These are phyloP conservation scores for Mycena belliarum DNA, from an alignment of 768 basidiomycete genomes.

Conservation along the genomic window DNA sequence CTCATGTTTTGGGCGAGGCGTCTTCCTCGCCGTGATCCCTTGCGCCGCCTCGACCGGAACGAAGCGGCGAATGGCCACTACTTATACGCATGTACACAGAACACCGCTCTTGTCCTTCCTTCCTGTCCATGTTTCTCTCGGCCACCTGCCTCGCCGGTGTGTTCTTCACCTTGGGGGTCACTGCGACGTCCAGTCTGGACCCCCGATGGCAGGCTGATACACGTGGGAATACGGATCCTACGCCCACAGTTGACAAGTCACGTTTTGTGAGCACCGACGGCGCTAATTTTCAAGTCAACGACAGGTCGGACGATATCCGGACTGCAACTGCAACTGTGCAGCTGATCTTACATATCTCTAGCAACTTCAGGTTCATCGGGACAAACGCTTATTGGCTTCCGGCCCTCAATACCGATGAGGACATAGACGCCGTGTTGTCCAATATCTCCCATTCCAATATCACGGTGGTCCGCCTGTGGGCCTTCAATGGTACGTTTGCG, in stretches of 20 bases:
- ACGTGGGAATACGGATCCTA: background rate
- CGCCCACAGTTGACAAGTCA: conserved; percentile 22
- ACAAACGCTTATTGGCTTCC: conserved; percentile 73
- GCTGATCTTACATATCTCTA: conserved; percentile 28
- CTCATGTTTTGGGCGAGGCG: background rate
- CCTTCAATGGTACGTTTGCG: conserved; percentile 78
- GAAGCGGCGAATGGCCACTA: background rate
- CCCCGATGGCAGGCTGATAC: conserved; percentile 2
- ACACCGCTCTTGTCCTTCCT: conserved; percentile 5
- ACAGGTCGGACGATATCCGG: conserved; percentile 39
- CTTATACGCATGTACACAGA: conserved; percentile 5
- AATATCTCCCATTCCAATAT: conserved; percentile 59
- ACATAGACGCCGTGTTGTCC: conserved; percentile 58
- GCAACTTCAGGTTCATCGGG: conserved; percentile 45
- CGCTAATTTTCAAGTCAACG: conserved; percentile 54
- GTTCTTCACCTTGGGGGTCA: conserved; percentile 2
- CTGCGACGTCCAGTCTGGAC: conserved; percentile 6
- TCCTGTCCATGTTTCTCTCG: conserved; percentile 13
- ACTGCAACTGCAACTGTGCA: conserved; percentile 28
- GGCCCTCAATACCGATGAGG: conserved; percentile 49
- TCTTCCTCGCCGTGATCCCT: conserved; percentile 1
- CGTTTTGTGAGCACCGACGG: conserved; percentile 48
- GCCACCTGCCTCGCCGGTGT: conserved; percentile 12
- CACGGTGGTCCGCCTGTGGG: conserved; percentile 68
- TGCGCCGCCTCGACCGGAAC: background rate